Conservation (phyloP, 192 early-diverging fungal species). For the Lobulomyces angularis region DNA sequence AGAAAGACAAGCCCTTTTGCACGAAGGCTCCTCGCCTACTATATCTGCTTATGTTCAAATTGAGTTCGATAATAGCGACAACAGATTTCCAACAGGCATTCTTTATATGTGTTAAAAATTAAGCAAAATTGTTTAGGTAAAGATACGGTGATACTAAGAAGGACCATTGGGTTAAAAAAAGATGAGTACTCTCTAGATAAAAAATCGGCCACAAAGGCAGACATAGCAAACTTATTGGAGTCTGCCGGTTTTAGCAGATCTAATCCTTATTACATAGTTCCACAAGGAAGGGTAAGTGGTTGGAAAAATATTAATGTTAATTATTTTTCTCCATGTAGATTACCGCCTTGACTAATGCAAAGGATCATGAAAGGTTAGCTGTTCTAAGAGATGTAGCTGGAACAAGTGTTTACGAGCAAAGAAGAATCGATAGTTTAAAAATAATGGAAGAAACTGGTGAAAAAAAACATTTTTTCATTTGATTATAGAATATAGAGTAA, state of each 20-base stretch:
- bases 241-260: constrained; percentile 90
- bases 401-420: constrained; percentile 87
- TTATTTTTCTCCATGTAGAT: constrained; percentile 36
- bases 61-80: constrained; percentile 92
- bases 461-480: too few species aligned
- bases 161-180: constrained; percentile 92
- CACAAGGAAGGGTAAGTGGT: constrained; percentile 73
- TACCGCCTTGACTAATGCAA: constrained; percentile 83
- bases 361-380: constrained; percentile 77
- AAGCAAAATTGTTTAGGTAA: constrained; percentile 37
- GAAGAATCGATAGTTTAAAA: constrained; percentile 76
- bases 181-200: constrained; percentile 97
- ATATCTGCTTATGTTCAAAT: constrained; percentile 95
- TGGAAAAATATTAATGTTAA: background rate
- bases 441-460: constrained; percentile 83
- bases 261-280: constrained; percentile 98
- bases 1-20: constrained; percentile 83
- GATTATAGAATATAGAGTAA: background rate
- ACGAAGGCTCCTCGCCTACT: constrained; percentile 48
- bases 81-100: constrained; percentile 68
- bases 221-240: constrained; percentile 88
- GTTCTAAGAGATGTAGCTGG: constrained; percentile 97
- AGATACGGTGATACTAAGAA: constrained; percentile 74
- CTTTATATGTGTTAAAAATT: constrained; percentile 1
- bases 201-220: constrained; percentile 80